Evolutionary conservation across 1,284 basidiomycete genomes (phyloP), one percentile per base, ranked within the genome.

Genomic region (Cystobasidium slooffiae): DNA sequence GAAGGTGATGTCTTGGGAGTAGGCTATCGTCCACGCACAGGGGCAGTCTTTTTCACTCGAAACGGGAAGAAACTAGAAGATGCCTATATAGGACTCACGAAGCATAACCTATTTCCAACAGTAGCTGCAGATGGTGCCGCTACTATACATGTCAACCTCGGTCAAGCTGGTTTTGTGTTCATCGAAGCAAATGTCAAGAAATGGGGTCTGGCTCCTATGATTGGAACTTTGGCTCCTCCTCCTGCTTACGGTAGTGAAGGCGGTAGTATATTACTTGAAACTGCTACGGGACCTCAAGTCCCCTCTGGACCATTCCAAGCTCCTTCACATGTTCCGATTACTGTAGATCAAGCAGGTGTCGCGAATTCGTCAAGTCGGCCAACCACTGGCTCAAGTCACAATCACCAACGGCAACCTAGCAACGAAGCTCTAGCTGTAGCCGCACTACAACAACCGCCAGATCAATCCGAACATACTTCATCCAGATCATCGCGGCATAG

Each of bases 111-210:
- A 10, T 97, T 97, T 86, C 94, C 94, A 56, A 94, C 92, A 55
- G 89, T 97, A 72, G 94, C 94, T 68, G 93, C 94, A 16, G 92
- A 95, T 81, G 94, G 94, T 0, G 91, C 94, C 6, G 95, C 93
- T 81, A 94, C 91, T 74, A 88, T 97, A 2, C 95, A 97, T 80
- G 91, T 97, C 80, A 97, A 97, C 82, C 87, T 97, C 18, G 95
- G 94, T 14, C 94, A 97, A 82, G 90, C 92, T 16, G 94, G 94
- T 1, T 97, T 97, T 80, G 94, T 97, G 49, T 97, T 96, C 80
- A 97, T 97, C 80, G 94, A 97, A 83, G 94, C 94, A 44, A 97
- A 97, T 81, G 95, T 97, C 75, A 97, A 97, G 87, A 97, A 97
- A 82, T 97, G 94, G 95, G 94, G 94, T 24, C 84, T 97, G 47